phyloP scores from a whole-genome alignment of 257 asterid genomes.

The Solanum medicagineum region DNA sequence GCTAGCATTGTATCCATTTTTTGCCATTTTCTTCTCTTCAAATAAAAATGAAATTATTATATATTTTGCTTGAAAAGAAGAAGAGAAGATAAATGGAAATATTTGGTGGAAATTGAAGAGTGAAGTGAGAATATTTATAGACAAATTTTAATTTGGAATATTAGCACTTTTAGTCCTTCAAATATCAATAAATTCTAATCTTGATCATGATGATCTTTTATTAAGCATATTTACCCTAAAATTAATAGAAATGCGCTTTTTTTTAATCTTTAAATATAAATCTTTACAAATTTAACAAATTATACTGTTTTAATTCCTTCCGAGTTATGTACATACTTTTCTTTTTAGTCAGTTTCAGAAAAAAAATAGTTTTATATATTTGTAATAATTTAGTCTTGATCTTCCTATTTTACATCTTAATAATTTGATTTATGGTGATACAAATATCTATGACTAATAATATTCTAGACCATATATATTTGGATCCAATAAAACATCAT shows the following conservation, averaged over 20 bases:
- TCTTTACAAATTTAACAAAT: neutral
- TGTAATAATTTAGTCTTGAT: neutral
- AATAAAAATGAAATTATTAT: neutral
- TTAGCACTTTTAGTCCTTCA: neutral
- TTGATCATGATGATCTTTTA: neutral
- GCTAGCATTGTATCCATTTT: constrained; percentile 2
- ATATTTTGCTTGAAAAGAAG: neutral
- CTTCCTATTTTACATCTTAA: neutral
- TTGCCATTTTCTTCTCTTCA: neutral
- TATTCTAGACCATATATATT: neutral
- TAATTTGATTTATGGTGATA: neutral
- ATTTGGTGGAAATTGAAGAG: neutral
- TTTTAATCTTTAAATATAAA: neutral
- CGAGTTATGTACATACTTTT: accelerated
- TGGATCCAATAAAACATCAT: neutral
- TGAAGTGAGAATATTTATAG: constrained; percentile 10
- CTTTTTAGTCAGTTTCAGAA: neutral
- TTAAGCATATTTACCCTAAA: neutral
- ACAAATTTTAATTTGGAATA: neutral
- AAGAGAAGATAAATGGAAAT: neutral
- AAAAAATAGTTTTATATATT: neutral
- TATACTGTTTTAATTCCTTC: too few relatives aligned
- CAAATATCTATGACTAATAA: too few relatives aligned
- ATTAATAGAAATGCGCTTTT: neutral
- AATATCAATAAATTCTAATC: neutral